phyloP scores from a whole-genome alignment of 768 basidiomycete species.

The Imleria badia region DNA sequence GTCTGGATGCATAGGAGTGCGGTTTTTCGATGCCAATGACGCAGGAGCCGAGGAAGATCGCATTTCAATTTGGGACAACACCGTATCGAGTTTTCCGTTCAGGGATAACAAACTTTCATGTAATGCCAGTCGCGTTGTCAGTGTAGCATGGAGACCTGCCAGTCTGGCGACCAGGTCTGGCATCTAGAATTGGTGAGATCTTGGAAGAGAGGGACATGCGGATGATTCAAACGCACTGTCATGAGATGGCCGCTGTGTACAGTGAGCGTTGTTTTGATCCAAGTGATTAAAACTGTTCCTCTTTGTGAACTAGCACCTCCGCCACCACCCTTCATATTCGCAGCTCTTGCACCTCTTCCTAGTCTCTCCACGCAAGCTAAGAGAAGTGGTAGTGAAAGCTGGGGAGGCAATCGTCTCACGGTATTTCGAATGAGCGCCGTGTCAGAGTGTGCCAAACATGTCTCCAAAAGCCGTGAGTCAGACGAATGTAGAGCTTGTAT shows the following conservation, averaged over 20 bases:
- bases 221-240: conserved; percentile 62
- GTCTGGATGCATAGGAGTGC: conserved; percentile 36
- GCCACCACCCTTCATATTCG: conserved; percentile 74
- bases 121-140: conserved; percentile 75
- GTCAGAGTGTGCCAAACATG: conserved; percentile 83
- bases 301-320: conserved; percentile 79
- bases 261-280: conserved; percentile 80
- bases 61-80: conserved; percentile 90
- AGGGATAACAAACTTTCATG: conserved; percentile 85
- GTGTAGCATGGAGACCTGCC: conserved; percentile 77
- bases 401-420: conserved; percentile 80
- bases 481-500: conserved; percentile 96
- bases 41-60: conserved; percentile 72
- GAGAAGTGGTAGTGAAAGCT: conserved; percentile 82
- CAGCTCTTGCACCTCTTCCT: conserved; percentile 68
- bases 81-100: conserved; percentile 89
- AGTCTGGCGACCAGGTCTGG: conserved; percentile 89
- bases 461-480: conserved; percentile 83
- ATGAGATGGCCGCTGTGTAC: conserved; percentile 90
- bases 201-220: neutral
- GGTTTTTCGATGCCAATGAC: conserved; percentile 44
- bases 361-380: conserved; percentile 88
- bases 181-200: conserved; percentile 52
- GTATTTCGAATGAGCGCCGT: conserved; percentile 82
- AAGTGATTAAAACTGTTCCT: conserved; percentile 65